Percentiles rank a stretch among this genome's conserved stretches.
These are phyloP conservation scores for Myxozyma lipomycoides DNA, from an alignment of 805 yeast species.

Conservation along the genomic window DNA sequence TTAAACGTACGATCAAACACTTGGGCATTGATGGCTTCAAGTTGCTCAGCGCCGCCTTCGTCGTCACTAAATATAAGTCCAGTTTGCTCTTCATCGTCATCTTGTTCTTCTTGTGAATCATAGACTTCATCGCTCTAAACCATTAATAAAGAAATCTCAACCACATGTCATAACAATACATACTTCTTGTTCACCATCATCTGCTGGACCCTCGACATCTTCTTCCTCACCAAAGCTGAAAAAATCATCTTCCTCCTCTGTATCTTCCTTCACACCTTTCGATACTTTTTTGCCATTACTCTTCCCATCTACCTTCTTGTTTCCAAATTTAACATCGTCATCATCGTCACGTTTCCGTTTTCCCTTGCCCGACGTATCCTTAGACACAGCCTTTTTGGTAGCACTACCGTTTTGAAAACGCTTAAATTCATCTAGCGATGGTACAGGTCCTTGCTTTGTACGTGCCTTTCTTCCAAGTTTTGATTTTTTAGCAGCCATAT, in stretches of 20 bases:
- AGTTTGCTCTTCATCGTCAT: conserved; percentile 27
- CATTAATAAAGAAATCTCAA: background rate
- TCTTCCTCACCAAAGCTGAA: conserved; percentile 28
- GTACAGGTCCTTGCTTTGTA: conserved; percentile 91
- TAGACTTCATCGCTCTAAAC: conserved; percentile 40
- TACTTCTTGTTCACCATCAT: conserved; percentile 42
- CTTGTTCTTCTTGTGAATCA: conserved; percentile 61
- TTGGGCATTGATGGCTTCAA: conserved; percentile 34
- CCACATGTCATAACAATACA: conserved; percentile 32
- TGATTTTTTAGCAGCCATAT: background rate
- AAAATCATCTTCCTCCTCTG: conserved; percentile 27
- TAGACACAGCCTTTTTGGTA: conserved; percentile 10
- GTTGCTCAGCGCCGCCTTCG: conserved; percentile 56
- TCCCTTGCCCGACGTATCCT: conserved; percentile 8
- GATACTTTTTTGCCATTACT: conserved; percentile 29
- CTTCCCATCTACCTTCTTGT: conserved; percentile 31
- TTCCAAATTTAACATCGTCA: conserved; percentile 36
- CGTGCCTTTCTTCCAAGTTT: conserved; percentile 89
- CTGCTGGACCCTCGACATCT: conserved; percentile 40
- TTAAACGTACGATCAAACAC: conserved; percentile 32
- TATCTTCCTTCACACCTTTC: conserved; percentile 41
- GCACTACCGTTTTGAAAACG: conserved; percentile 30
- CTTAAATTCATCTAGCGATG: conserved; percentile 78
- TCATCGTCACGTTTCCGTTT: conserved; percentile 1
- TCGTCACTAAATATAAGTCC: conserved; percentile 80